phyloP scores from a whole-genome alignment of 768 basidiomycete genomes.

The Mycena belliarum region DNA sequence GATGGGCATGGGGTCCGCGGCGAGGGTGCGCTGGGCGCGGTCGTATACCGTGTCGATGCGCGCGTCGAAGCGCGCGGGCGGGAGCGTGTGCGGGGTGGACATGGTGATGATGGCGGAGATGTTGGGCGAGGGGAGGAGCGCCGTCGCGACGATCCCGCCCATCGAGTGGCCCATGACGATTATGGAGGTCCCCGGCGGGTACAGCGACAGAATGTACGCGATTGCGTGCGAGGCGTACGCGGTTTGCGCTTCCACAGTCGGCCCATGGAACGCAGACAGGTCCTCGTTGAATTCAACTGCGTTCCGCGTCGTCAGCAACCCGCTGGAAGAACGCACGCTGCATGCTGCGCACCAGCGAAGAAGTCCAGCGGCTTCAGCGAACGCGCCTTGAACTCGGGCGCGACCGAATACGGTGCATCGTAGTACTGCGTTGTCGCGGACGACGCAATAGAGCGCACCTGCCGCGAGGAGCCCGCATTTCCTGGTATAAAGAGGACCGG shows the following conservation, averaged over 20 bases:
- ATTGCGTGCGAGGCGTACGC: slow-evolving; percentile 72
- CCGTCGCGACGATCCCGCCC: slow-evolving; percentile 91
- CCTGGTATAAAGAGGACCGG: slow-evolving; percentile 98
- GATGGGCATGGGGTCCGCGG: slow-evolving; percentile 58
- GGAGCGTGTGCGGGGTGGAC: slow-evolving; percentile 88
- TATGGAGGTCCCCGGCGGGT: slow-evolving; percentile 63
- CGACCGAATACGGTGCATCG: slow-evolving; percentile 54
- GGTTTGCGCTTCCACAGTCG: slow-evolving; percentile 83
- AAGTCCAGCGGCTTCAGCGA: slow-evolving; percentile 71
- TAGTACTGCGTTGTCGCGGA: slow-evolving; percentile 85
- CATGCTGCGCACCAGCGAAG: slow-evolving; percentile 77
- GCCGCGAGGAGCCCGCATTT: slow-evolving; percentile 92
- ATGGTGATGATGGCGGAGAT: slow-evolving; percentile 90
- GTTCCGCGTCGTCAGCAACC: background rate
- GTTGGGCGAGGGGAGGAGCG: slow-evolving; percentile 65
- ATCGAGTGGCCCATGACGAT: slow-evolving; percentile 93
- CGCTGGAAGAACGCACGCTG: background rate
- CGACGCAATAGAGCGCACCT: slow-evolving; percentile 93
- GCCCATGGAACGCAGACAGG: slow-evolving; percentile 91
- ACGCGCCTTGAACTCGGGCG: slow-evolving; percentile 52
- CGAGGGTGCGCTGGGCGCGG: slow-evolving; percentile 41
- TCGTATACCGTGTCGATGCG: slow-evolving; percentile 77
- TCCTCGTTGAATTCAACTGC: slow-evolving; percentile 95
- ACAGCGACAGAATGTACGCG: slow-evolving; percentile 75
- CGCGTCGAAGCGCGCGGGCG: slow-evolving; percentile 86